Evolutionary conservation across 2,329 filamentous ascomycete genomes (phyloP).

Genomic region (Colletotrichum sp.): DNA sequence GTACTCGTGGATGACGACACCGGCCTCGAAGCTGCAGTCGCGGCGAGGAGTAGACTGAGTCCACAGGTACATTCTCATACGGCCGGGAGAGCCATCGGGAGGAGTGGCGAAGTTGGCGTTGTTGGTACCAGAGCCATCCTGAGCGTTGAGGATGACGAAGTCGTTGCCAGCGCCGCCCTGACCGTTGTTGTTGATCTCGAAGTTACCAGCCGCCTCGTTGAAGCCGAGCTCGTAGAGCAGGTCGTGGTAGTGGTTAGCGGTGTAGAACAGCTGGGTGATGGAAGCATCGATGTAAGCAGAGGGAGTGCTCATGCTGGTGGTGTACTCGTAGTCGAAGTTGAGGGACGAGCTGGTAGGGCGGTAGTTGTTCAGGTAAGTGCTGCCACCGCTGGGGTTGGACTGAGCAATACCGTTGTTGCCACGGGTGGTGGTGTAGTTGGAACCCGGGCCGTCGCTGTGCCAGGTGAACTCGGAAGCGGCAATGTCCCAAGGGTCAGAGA

Average conservation of each 20-base stretch:
- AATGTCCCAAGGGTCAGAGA: slow-evolving; percentile 49
- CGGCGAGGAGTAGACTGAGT: slow-evolving; percentile 49
- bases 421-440: slow-evolving; percentile 49
- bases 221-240: slow-evolving; percentile 59
- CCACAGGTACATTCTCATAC: slow-evolving; percentile 64
- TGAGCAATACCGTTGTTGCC: slow-evolving; percentile 61
- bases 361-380: slow-evolving; percentile 30
- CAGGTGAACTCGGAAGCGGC: slow-evolving; percentile 51
- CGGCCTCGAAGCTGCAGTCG: slow-evolving; percentile 63
- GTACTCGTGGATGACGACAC: slow-evolving; percentile 66
- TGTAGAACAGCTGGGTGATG: slow-evolving; percentile 61
- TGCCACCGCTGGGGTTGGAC: slow-evolving; percentile 48
- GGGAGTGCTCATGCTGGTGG: slow-evolving; percentile 31
- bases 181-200: slow-evolving; percentile 56
- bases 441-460: slow-evolving; percentile 49
- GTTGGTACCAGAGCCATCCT: slow-evolving; percentile 53
- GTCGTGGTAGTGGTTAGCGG: slow-evolving; percentile 59
- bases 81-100: slow-evolving; percentile 46
- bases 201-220: slow-evolving; percentile 58
- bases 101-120: slow-evolving; percentile 59
- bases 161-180: slow-evolving; percentile 51
- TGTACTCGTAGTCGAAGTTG: slow-evolving; percentile 46
- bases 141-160: slow-evolving; percentile 53
- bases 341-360: slow-evolving; percentile 43
- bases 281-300: slow-evolving; percentile 52